Evolutionary conservation across 768 basidiomycete genomes (phyloP), one percentile per base, ranked within the genome.

Genomic region (Serendipita vermifera): DNA sequence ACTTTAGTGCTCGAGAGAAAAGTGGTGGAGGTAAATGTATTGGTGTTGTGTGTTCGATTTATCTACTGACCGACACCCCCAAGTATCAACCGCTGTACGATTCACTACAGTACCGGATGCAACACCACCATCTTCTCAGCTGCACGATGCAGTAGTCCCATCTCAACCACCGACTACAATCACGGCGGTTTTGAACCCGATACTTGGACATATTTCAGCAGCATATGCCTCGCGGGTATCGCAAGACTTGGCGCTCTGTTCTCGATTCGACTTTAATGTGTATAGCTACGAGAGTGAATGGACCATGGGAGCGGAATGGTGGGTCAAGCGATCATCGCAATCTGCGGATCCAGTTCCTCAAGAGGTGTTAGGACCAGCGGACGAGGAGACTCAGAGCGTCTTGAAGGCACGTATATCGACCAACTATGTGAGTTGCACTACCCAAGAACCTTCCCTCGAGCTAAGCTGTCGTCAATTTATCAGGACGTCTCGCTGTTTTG

Each of bases 241-340:
- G 3, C 78, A 78, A 11, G 87, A 94, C 66, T 78, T 97, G 38
- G 81, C 89, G 0, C 67, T 98, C 17, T 87, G 87, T 51, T 85
- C 89, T 0, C 81, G 89, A 20, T 98, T 93, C 65, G 91, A 97
- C 66, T 91, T 97, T 71, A 98, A 98, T 64, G 79, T 93, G 26
- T 96, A 97, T 66, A 92, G 88, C 69, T 97, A 91, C 68, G 90
- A 94, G 62, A 92, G 89, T 68, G 93, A 97, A 67, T 86, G 92
- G 85, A 85, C 88, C 7, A 79, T 97, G 72, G 94, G 94, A 2
- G 85, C 87, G 1, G 93, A 97, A 67, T 96, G 90, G 89, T 96
- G 90, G 91, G 77, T 91, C 65, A 78, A 90, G 20, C 77, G 81
- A 22, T 63, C 66, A 36, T 60, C 55, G 54, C 70, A 68, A 5